Evolutionary conservation across 139 green algal species (phyloP), one percentile per base, ranked within the genome.

Genomic region (Chlamydomonas sp.): DNA sequence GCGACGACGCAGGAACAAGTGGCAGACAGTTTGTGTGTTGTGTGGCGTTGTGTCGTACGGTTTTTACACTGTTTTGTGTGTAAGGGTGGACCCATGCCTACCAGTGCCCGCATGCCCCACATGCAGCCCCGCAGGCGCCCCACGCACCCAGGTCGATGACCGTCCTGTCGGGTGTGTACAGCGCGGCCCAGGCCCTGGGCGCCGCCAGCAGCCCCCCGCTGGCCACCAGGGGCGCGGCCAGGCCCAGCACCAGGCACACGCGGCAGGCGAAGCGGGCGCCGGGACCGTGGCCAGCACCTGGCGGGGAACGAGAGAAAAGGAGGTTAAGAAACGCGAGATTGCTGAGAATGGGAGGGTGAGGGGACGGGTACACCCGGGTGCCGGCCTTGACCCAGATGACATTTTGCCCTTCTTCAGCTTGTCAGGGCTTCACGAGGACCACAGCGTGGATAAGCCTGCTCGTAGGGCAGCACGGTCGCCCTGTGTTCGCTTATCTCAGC

Each of bases 61-160:
- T 49, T 49, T 49, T 49, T 49, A 57, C 4, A 63, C 18, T 57
- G 49, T 57, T 2, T 1, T 6, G 75, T 57, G 60, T 20, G 73
- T 62, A n/a, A 78, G n/a, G 64, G 64, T 69, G 71, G 71, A 5
- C 15, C 15, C 14, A 76, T 76, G 6, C 18, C 5, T 78, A 1
- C 4, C 2, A 16, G 75, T 3, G 2, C 78, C 62, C 31, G 1
- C 63, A 61, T 9, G 63, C 61, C 62, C 66, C 63, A 7, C 79
- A 8, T 61, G 5, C 60, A 68, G 5, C 60, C 77, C 63, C 31
- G 31, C 31, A 49, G 31, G 10, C 1, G 9, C 20, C 63, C 62
- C 63, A 68, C 82, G 0, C 73, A 87, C 83, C 83, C 16, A 87
- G 83, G 8, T 31, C 16, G 18, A 83, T 83, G 76, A 88, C 83